Conservation (phyloP, 495 filamentous ascomycete genomes). For the Barbatosphaeria neglecta region DNA sequence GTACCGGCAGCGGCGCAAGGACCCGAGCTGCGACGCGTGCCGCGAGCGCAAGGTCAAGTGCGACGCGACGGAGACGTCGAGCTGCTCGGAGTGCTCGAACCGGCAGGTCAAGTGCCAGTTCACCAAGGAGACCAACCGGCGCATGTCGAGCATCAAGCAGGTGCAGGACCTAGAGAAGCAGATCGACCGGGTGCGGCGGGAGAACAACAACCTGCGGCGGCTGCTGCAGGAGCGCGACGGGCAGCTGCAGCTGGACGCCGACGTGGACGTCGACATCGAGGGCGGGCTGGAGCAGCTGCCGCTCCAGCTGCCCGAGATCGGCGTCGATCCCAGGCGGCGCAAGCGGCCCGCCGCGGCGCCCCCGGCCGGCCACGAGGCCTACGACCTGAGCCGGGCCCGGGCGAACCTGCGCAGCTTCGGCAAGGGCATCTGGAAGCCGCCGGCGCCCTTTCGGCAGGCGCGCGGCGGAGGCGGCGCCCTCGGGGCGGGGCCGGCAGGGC, state of each 20-base stretch:
- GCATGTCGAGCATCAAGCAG: slow-evolving; percentile 99
- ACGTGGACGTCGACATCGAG: slow-evolving; percentile 57
- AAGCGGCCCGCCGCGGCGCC: slow-evolving; percentile 45
- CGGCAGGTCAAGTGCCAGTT: slow-evolving; percentile 95
- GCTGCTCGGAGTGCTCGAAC: slow-evolving; percentile 93
- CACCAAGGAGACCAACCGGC: slow-evolving; percentile 95
- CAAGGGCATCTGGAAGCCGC: slow-evolving; percentile 71
- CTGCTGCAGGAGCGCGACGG: slow-evolving; percentile 37
- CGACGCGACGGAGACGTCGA: slow-evolving; percentile 89
- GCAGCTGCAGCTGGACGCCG: slow-evolving; percentile 47
- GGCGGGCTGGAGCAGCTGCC: slow-evolving; percentile 41
- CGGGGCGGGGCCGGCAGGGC: slow-evolving; percentile 13
- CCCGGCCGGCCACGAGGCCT: no score
- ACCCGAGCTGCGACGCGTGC: slow-evolving; percentile 96
- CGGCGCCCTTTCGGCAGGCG: slow-evolving; percentile 56
- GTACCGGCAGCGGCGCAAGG: slow-evolving; percentile 88
- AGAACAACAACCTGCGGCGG: slow-evolving; percentile 59
- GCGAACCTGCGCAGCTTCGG: slow-evolving; percentile 63
- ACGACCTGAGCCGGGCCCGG: slow-evolving; percentile 61
- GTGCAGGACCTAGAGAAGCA: slow-evolving; percentile 96
- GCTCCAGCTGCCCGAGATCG: slow-evolving; percentile 60
- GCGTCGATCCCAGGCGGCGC: slow-evolving; percentile 49
- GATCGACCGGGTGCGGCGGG: slow-evolving; percentile 58
- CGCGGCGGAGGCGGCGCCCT: slow-evolving; percentile 34
- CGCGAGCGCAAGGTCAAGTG: slow-evolving; percentile 98